Evolutionary conservation across 1,139 yeast genomes (phyloP), one percentile per base, ranked within the genome.

Genomic region (Blastobotrys persicus): DNA sequence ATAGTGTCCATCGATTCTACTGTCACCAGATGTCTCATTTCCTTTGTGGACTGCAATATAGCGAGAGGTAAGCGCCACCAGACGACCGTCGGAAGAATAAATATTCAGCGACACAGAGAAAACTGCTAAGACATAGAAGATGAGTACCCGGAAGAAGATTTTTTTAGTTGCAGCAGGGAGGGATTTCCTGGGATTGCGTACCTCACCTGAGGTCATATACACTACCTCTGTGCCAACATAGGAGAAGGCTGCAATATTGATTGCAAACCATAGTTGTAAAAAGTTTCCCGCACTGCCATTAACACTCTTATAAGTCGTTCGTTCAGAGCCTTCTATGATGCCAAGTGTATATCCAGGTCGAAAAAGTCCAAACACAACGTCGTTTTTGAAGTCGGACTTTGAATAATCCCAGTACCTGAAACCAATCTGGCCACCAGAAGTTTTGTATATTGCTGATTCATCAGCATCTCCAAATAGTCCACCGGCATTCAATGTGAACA

Each of bases 161-260:
- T 85, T 74, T 57, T 75, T 80, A 1, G 95, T 84, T 0, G 95
- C 95, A 12, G 83, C 77, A 1, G 95, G 95, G 20, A 88, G 72
- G 0, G 94, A 81, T 55, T 78, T 80, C 54, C 95, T 75, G 1
- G 96, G 95, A 58, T 86, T 85, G 54, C 84, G 75, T 9, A 92
- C 87, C 65, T 88, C 96, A 63, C 92, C 87, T 1, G 95, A 92
- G 1, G 95, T 91, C 52, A 88, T 80, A 57, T 86, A 83, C 20
- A 88, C 94, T 54, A 85, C 81, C 59, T 87, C 95, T 0, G 91
- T 83, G 0, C 95, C 95, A 49, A 84, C 79, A 60, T 83, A 87
- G 0, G 94, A 83, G 61, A 83, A 85, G 0, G 87, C 75, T 0
- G 89, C 83, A 20, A 81, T 79, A 47, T 81, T 70, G 1, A 81